Evolutionary conservation across 768 basidiomycete species (phyloP), one percentile per base, ranked within the genome.

Genomic region (Imleria badia): DNA sequence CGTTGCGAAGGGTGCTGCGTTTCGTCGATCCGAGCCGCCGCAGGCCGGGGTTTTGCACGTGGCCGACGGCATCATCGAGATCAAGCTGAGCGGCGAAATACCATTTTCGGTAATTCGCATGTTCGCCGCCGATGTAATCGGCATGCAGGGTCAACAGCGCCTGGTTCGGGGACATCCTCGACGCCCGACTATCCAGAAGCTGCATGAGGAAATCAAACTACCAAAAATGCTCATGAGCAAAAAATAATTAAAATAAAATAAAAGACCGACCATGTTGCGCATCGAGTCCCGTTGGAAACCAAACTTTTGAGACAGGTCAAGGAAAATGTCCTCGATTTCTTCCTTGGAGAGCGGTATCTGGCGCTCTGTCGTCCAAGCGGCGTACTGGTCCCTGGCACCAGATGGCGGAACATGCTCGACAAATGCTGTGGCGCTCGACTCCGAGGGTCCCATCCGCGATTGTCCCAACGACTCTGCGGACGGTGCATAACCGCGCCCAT

Each of bases 101-200:
- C 97, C 97, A 98, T 76, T 98, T 98, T 57, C 97, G 91, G 75
- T 98, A 98, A 77, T 98, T 98, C 46, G 97, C 93, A 65, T 98
- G 89, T 71, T 96, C 91, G 4, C 97, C 97, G 20, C 97, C 97
- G 63, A 99, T 98, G 73, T 98, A 99, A 71, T 98, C 97, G 54
- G 96, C 97, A 65, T 99, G 97, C 3, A 99, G 81, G 0, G 95
- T 98, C 51, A 97, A 78, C 22, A 98, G 77, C 1, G 97, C 97
- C 68, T 96, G 93, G 67, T 93, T 90, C 11, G 97, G 95, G 0
- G 93, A 87, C 96, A 98, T 98, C 41, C 97, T 85, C 4, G 95
- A 98, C 5, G 96, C 91, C 55, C 97, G 85, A 66, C 93, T 95
- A 74, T 99, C 97, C 59, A 99, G 84, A 43, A 91, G 83, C 66